phyloP scores from a whole-genome alignment of 495 filamentous ascomycete species.

The Aspergillus asperescens region DNA sequence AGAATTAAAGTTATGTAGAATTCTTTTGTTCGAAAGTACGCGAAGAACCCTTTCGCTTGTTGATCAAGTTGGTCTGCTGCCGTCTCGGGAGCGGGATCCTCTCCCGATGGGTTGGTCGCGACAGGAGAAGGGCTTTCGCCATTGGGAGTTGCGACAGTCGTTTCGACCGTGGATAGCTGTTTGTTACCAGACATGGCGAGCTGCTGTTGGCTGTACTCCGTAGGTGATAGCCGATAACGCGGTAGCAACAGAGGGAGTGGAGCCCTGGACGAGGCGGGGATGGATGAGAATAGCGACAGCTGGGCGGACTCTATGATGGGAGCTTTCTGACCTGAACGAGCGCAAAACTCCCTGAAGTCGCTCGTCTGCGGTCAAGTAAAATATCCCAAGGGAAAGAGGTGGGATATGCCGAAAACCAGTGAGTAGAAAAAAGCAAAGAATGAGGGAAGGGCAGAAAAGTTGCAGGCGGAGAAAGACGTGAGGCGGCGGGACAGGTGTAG shows the following conservation, averaged over 20 bases:
- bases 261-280: background rate
- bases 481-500: slow-evolving; percentile 1
- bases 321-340: slow-evolving; percentile 47
- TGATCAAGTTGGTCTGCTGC: slow-evolving; percentile 35
- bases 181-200: slow-evolving; percentile 28
- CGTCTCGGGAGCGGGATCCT: slow-evolving; percentile 16
- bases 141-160: slow-evolving; percentile 18
- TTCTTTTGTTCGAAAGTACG: slow-evolving; percentile 75
- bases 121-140: slow-evolving; percentile 24
- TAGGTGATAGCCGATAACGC: background rate
- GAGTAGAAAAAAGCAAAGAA: slow-evolving; percentile 3
- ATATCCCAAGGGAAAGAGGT: background rate
- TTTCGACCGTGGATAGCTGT: slow-evolving; percentile 24
- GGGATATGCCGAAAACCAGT: background rate
- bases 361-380: slow-evolving; percentile 32
- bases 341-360: slow-evolving; percentile 58
- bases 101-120: slow-evolving; percentile 9
- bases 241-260: no score
- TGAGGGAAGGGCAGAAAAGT: slow-evolving; percentile 5
- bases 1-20: slow-evolving; percentile 80
- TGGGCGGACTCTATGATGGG: slow-evolving; percentile 17
- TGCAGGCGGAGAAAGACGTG: background rate
- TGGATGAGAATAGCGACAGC: background rate
- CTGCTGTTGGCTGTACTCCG: background rate
- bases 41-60: slow-evolving; percentile 59